Evolutionary conservation across 805 yeast species (phyloP).

Genomic region (Metschnikowia gelsemii): DNA sequence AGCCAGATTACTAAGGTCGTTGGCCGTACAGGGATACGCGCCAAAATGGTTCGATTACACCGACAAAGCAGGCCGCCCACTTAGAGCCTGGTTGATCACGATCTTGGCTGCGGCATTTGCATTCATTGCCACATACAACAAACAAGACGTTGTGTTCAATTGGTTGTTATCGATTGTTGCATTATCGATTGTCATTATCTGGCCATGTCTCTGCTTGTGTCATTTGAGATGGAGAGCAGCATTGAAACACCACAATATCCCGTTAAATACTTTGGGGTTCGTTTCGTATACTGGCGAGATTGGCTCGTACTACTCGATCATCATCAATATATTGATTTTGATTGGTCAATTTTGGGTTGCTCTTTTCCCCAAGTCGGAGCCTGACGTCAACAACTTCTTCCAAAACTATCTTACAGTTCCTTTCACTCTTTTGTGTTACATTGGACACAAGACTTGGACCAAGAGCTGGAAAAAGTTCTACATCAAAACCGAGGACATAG

Average conservation of each 20-base stretch:
- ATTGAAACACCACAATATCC: conserved; percentile 23
- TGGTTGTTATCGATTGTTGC: conserved; percentile 34
- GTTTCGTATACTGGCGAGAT: conserved; percentile 40
- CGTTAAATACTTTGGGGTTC: conserved; percentile 25
- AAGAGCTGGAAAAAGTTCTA: conserved; percentile 24
- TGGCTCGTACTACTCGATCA: conserved; percentile 38
- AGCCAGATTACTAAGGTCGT: conserved; percentile 26
- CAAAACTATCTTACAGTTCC: conserved; percentile 30
- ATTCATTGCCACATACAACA: conserved; percentile 32
- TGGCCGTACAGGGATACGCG: conserved; percentile 31
- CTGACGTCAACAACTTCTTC: conserved; percentile 29
- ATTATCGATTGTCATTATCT: conserved; percentile 26
- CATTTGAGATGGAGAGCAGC: conserved; percentile 33
- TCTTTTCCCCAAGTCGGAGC: conserved; percentile 33
- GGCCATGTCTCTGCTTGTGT: conserved; percentile 29
- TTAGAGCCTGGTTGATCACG: conserved; percentile 28
- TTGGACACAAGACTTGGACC: conserved; percentile 26
- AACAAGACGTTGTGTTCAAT: conserved; percentile 31
- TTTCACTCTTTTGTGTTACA: conserved; percentile 23
- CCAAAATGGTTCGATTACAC: conserved; percentile 31
- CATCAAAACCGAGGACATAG: conserved; percentile 24
- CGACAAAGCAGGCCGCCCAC: conserved; percentile 30
- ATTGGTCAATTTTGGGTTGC: conserved; percentile 48
- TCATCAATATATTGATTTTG: conserved; percentile 33
- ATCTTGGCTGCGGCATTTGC: conserved; percentile 25